These are phyloP conservation scores for Eimeria maxima DNA, from an alignment of 169 alveolate genomes.

Conservation along the genomic window DNA sequence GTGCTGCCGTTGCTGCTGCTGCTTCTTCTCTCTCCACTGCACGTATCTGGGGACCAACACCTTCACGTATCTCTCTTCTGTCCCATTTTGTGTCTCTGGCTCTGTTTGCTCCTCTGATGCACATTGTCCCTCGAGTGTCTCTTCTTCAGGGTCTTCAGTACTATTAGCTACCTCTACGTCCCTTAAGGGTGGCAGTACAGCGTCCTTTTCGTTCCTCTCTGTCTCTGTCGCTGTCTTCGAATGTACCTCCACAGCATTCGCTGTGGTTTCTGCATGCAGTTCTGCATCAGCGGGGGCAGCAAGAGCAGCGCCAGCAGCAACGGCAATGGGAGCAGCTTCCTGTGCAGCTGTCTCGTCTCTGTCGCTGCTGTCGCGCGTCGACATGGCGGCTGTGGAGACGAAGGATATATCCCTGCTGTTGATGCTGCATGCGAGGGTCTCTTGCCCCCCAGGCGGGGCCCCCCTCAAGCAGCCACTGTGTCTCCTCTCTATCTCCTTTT, in stretches of 20 bases:
- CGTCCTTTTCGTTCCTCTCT: too few species aligned
- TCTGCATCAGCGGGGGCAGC: too few species aligned
- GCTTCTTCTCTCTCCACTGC: not conserved
- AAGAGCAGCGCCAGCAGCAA: too few species aligned
- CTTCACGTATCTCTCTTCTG: constrained; percentile 29
- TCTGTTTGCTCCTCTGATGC: not conserved
- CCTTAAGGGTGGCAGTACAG: not conserved
- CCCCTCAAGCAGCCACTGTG: not conserved
- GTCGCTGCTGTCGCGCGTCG: not conserved
- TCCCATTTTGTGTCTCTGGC: not conserved
- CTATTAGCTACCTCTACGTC: not conserved
- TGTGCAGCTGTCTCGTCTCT: constrained; percentile 8
- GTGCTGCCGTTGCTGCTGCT: constrained; percentile 25
- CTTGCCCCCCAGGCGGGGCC: not conserved
- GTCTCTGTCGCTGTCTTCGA: too few species aligned
- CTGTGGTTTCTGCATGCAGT: too few species aligned
- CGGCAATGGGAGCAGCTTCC: too few species aligned
- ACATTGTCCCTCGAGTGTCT: not conserved
- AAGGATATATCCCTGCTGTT: not conserved
- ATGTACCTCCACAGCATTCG: too few species aligned
- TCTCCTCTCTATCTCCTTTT: not conserved
- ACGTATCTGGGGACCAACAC: constrained; percentile 38
- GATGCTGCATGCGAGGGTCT: constrained; percentile 9
- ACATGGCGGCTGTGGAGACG: not conserved
- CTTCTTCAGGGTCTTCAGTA: not conserved